Conservation (phyloP, 2,329 filamentous ascomycete genomes). For the Trematosphaeria pertusa region DNA sequence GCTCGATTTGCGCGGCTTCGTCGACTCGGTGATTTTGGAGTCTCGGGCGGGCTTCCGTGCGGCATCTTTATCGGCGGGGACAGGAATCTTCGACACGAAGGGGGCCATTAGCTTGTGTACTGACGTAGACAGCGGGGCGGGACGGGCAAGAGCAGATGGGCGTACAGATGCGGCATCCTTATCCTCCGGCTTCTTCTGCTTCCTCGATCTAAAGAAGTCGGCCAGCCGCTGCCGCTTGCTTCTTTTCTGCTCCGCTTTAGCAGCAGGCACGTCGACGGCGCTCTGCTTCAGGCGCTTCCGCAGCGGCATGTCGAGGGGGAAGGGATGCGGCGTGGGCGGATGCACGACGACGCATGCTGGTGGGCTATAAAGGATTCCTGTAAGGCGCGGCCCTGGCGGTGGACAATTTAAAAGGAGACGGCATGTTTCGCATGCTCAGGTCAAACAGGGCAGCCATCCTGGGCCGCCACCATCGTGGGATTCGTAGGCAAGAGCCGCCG, state of each 20-base stretch:
- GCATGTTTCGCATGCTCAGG: constrained; percentile 17
- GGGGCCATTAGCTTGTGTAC: constrained; percentile 25
- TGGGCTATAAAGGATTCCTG: constrained; percentile 19
- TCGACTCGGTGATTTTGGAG: constrained; percentile 23
- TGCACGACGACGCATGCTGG: constrained; percentile 26
- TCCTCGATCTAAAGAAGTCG: constrained; percentile 40
- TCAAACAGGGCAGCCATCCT: constrained; percentile 41
- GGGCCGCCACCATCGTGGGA: constrained; percentile 21
- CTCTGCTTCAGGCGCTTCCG: constrained; percentile 22
- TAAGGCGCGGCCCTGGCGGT: constrained; percentile 27
- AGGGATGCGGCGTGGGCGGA: background rate
- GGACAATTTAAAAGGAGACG: constrained; percentile 26
- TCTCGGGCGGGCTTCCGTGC: constrained; percentile 17
- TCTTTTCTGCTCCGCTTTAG: constrained; percentile 31
- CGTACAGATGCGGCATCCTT: constrained; percentile 26
- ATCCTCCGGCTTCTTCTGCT: constrained; percentile 29
- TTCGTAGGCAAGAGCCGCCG: constrained; percentile 22
- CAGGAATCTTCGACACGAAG: constrained; percentile 23
- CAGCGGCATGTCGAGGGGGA: constrained; percentile 34
- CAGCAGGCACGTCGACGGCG: constrained; percentile 8
- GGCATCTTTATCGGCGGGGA: constrained; percentile 11
- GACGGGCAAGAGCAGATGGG: constrained; percentile 7
- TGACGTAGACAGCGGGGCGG: constrained; percentile 7
- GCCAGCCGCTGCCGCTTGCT: constrained; percentile 40
- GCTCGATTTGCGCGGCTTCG: constrained; percentile 15